Percentiles rank a stretch among this genome's conserved stretches.
Conservation (phyloP, 1,139 yeast species). For the Hemisphaericaspora xylanilytica region DNA sequence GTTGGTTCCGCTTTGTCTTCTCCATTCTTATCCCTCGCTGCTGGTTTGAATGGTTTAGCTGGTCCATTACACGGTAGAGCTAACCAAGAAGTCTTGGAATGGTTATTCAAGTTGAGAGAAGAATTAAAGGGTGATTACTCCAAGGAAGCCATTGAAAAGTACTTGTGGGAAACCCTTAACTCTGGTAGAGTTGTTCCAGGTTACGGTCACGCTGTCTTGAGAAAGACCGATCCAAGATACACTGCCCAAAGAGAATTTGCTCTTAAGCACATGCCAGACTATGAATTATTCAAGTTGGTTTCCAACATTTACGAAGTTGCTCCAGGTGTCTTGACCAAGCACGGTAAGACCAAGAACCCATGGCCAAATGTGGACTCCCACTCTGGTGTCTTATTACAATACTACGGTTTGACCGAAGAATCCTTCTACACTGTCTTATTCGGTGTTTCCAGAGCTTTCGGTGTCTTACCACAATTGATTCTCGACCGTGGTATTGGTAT, state of each 20-base stretch:
- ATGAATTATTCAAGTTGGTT: constrained; percentile 87
- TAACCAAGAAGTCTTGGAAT: constrained; percentile 95
- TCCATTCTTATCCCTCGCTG: constrained; percentile 88
- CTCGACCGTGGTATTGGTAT: constrained; percentile 94
- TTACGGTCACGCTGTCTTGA: constrained; percentile 94
- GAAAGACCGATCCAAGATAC: constrained; percentile 97
- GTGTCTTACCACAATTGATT: constrained; percentile 95
- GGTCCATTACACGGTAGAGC: constrained; percentile 99
- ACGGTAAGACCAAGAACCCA: constrained; percentile 98
- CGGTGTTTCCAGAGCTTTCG: constrained; percentile 97
- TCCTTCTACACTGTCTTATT: constrained; percentile 96
- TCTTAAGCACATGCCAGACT: constrained; percentile 94
- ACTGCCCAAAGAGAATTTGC: constrained; percentile 97
- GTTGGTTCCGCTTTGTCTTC: constrained; percentile 95
- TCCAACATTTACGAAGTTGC: constrained; percentile 92
- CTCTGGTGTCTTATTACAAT: constrained; percentile 94
- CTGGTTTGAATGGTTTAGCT: constrained; percentile 95
- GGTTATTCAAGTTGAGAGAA: constrained; percentile 79
- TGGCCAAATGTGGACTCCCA: constrained; percentile 99
- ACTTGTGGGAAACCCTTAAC: constrained; percentile 89
- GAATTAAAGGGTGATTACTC: constrained; percentile 73
- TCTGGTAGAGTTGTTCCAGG: constrained; percentile 97
- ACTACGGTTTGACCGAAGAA: constrained; percentile 94
- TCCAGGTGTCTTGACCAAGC: constrained; percentile 90
- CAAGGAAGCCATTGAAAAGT: constrained; percentile 74